Conservation (phyloP, 2,329 filamentous ascomycete genomes). For the Thermothelomyces thermophilus region DNA sequence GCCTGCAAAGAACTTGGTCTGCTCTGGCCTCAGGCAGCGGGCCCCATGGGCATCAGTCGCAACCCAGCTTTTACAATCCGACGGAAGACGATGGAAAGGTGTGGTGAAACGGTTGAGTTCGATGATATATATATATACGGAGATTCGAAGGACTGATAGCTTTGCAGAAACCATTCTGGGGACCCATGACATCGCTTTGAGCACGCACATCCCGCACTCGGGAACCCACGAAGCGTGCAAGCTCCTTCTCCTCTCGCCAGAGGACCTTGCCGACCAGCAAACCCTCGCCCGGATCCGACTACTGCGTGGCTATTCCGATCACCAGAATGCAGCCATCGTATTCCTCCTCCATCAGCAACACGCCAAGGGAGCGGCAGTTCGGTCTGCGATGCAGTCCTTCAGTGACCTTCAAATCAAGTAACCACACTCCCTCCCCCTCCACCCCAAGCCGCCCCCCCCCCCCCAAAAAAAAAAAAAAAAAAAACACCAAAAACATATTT, state of each 20-base stretch:
- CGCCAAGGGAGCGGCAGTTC: constrained; percentile 14
- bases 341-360: constrained; percentile 34
- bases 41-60: constrained; percentile 32
- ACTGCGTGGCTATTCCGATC: constrained; percentile 36
- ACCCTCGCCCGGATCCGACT: constrained; percentile 34
- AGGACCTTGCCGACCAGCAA: constrained; percentile 30
- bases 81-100: constrained; percentile 24
- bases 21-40: constrained; percentile 34
- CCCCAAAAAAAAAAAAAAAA: not conserved
- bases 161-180: constrained; percentile 36
- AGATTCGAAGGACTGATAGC: constrained; percentile 1
- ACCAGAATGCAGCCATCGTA: constrained; percentile 36
- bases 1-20: constrained; percentile 30
- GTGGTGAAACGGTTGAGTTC: not conserved
- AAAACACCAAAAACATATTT: not conserved
- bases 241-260: constrained; percentile 36
- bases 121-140: too few relatives aligned
- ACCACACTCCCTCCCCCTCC: constrained; percentile 14
- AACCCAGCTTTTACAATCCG: constrained; percentile 24
- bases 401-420: constrained; percentile 42
- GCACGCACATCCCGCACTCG: constrained; percentile 21
- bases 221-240: constrained; percentile 28
- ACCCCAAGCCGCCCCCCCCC: too few relatives aligned
- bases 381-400: constrained; percentile 30
- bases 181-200: constrained; percentile 42